Percentiles rank a stretch among this genome's conserved stretches.
Evolutionary conservation across 2,329 filamentous ascomycete species (phyloP).

Genomic region (Trichocomaceae sp.): DNA sequence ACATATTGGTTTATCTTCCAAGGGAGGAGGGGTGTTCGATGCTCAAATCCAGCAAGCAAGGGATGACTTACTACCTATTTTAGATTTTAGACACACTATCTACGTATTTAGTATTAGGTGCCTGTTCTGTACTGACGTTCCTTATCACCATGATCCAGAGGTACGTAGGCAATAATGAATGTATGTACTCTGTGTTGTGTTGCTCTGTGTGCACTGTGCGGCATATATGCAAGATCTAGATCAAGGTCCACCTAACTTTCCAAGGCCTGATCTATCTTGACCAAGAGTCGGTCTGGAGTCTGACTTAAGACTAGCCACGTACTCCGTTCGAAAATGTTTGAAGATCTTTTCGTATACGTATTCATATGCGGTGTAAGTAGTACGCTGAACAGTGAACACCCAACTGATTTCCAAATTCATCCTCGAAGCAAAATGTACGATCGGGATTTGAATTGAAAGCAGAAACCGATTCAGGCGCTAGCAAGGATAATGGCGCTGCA

Average conservation of each 20-base stretch:
- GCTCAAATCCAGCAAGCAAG: background rate
- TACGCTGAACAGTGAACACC: background rate
- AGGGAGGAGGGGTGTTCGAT: background rate
- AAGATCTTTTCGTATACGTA: background rate
- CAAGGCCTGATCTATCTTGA: background rate
- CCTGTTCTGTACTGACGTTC: background rate
- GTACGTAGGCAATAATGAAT: no score
- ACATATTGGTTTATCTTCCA: background rate
- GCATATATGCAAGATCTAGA: constrained; percentile 8
- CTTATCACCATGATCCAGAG: background rate
- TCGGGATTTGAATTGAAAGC: background rate
- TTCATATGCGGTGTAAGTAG: background rate
- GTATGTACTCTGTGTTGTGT: background rate
- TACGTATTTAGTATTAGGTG: background rate
- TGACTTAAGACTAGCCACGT: background rate
- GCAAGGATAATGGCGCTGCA: background rate
- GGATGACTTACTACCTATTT: background rate
- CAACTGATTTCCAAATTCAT: background rate
- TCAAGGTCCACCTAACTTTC: background rate
- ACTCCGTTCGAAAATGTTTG: background rate
- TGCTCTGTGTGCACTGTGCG: background rate
- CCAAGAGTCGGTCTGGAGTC: constrained; percentile 7
- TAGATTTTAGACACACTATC: background rate
- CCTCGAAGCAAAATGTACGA: background rate
- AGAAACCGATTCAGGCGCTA: background rate